Percentiles rank a stretch among this genome's conserved stretches.
Evolutionary conservation across 139 green algal genomes (phyloP).

Genomic region (Gonium pectorale): DNA sequence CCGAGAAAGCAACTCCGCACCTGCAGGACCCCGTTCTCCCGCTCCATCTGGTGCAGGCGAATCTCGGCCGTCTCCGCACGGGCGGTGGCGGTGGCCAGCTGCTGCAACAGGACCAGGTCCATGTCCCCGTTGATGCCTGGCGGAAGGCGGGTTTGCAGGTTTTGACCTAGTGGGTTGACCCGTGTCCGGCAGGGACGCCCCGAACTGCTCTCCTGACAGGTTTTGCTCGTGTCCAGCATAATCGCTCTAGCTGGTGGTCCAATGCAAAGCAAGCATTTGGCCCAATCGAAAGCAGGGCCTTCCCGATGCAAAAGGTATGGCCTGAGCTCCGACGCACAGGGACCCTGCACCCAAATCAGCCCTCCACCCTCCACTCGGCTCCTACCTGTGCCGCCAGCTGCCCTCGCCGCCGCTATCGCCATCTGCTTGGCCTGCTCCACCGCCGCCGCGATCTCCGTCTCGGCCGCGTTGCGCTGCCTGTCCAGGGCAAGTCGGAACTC

Average conservation of each 20-base stretch:
- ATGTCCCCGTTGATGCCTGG: neutral
- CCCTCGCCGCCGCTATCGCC: conserved; percentile 1
- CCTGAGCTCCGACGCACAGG: no score
- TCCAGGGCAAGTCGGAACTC: conserved; percentile 36
- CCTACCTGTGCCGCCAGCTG: neutral
- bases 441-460: conserved; percentile 24
- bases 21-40: conserved; percentile 31
- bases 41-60: conserved; percentile 40
- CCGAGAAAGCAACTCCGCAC: neutral
- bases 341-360: no score
- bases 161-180: no score
- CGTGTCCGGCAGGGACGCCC: no score
- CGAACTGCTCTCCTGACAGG: no score
- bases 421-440: conserved; percentile 30
- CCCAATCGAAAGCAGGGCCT: no score
- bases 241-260: no score
- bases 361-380: no score
- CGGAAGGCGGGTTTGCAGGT: no score
- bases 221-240: no score
- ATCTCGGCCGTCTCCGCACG: conserved; percentile 36
- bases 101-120: conserved; percentile 34
- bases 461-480: conserved; percentile 7
- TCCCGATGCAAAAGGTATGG: no score
- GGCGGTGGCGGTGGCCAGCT: conserved; percentile 41
- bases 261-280: no score